phyloP scores from a whole-genome alignment of 345 rosid species.

The Reutealis trisperma region DNA sequence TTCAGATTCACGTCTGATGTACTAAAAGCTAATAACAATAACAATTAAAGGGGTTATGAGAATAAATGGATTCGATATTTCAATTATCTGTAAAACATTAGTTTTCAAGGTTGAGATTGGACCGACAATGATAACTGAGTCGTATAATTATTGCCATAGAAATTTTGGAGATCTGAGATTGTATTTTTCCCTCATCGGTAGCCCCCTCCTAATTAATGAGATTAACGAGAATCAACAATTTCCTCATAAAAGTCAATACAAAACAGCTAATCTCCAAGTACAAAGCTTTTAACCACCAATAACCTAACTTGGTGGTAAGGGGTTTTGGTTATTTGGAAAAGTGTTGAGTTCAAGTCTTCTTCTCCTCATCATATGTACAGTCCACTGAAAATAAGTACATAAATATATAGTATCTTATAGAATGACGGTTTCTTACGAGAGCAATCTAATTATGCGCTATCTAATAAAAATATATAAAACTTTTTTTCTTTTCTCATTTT shows the following conservation, averaged over 20 bases:
- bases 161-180: neutral
- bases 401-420: too few species aligned
- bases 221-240: neutral
- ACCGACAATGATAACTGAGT: neutral
- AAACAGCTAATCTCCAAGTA: neutral
- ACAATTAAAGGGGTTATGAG: neutral
- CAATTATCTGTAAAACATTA: neutral
- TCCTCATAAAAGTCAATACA: neutral
- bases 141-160: neutral
- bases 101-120: slow-evolving; percentile 7
- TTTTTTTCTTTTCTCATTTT: too few species aligned
- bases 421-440: too few species aligned
- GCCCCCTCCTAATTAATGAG: neutral
- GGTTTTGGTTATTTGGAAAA: too few species aligned
- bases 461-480: too few species aligned
- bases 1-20: slow-evolving; percentile 4
- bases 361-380: too few species aligned
- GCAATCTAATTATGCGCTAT: too few species aligned
- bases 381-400: too few species aligned
- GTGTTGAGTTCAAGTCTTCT: too few species aligned
- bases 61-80: neutral
- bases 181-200: neutral
- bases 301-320: too few species aligned
- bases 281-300: neutral
- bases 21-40: neutral